phyloP scores from a whole-genome alignment of 78 protist genomes.

The Dictyostelium brefeldianum region DNA sequence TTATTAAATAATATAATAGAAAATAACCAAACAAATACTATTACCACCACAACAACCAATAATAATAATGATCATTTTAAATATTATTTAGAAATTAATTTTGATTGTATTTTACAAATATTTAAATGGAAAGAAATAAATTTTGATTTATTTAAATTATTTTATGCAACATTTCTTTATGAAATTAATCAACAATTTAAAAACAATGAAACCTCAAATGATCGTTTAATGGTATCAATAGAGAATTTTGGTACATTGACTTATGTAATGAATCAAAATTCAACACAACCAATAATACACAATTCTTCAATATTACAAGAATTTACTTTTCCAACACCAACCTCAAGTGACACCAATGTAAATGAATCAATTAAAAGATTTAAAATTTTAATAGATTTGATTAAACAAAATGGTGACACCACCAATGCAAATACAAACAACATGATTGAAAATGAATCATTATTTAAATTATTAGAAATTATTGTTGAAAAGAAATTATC shows the following conservation, averaged over 20 bases:
- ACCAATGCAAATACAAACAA: neutral
- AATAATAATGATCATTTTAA: neutral
- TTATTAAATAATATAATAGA: too few relatives aligned
- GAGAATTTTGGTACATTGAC: neutral
- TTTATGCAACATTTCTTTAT: neutral
- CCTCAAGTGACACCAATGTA: neutral
- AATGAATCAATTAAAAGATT: neutral
- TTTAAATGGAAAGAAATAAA: slow-evolving; percentile 6
- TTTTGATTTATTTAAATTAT: neutral
- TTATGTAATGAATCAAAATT: neutral
- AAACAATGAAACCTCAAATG: neutral
- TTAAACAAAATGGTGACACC: too few relatives aligned
- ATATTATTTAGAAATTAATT: neutral
- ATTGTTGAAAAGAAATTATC: neutral
- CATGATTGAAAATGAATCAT: neutral
- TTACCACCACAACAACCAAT: too few relatives aligned
- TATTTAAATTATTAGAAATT: neutral
- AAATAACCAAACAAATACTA: too few relatives aligned
- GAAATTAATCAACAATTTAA: slow-evolving; percentile 1
- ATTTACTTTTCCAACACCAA: neutral
- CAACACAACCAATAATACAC: neutral
- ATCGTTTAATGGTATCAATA: neutral
- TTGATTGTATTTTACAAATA: neutral
- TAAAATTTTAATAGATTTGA: slow-evolving; percentile 8
- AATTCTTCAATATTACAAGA: neutral